phyloP scores from a whole-genome alignment of 345 rosid species.

The Carallia pectinifolia region DNA sequence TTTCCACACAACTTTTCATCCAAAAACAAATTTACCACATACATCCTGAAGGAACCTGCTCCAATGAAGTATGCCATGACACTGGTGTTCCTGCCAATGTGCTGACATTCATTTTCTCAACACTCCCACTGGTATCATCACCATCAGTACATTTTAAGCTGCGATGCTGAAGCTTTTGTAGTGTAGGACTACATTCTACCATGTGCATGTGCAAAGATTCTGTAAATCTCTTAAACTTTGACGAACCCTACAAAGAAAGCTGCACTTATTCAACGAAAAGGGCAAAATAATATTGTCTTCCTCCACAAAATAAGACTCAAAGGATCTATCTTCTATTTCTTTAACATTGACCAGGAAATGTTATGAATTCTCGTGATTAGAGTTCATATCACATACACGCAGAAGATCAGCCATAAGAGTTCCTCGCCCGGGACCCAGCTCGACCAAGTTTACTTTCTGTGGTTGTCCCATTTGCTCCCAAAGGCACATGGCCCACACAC shows the following conservation, averaged over 20 bases:
- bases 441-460: conserved; percentile 69
- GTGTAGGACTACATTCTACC: conserved; percentile 86
- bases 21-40: conserved; percentile 26
- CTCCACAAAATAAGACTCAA: not conserved
- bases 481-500: conserved; percentile 88
- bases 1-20: not conserved
- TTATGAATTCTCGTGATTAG: conserved; percentile 7
- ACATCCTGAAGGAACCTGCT: conserved; percentile 88
- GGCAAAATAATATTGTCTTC: not conserved
- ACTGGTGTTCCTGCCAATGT: conserved; percentile 62
- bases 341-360: conserved; percentile 11
- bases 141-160: conserved; percentile 63
- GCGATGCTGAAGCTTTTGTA: conserved; percentile 68
- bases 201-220: conserved; percentile 71
- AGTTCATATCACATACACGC: conserved; percentile 48
- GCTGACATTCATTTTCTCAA: conserved; percentile 47
- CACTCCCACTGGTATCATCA: conserved; percentile 24
- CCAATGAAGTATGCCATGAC: conserved; percentile 73
- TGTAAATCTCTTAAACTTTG: conserved; percentile 74
- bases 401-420: conserved; percentile 94
- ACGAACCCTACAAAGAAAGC: conserved; percentile 54
- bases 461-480: conserved; percentile 98
- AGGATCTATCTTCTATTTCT: conserved; percentile 2
- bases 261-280: not conserved
- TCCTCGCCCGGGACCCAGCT: conserved; percentile 95